Evolutionary conservation across 148 eudicot species (phyloP).

Genomic region (Vaccinium vitisidaea): DNA sequence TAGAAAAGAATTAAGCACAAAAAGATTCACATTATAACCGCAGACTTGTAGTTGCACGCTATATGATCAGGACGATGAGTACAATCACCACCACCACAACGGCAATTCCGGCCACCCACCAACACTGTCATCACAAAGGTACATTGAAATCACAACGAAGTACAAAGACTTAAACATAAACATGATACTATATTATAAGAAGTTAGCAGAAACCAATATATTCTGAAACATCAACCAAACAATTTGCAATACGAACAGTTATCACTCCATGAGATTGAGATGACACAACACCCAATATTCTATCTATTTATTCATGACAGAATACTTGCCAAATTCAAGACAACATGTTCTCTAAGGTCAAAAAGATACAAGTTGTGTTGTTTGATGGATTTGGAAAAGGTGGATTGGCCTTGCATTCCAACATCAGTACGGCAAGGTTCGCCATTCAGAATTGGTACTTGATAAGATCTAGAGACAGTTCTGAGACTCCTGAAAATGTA

Average conservation of each 20-base stretch:
- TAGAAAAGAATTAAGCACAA: background rate
- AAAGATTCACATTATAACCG: background rate
- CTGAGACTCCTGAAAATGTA: background rate
- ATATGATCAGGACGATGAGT: conserved; percentile 43
- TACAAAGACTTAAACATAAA: background rate
- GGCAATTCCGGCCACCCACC: conserved; percentile 56
- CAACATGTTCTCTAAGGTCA: background rate
- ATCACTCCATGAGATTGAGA: background rate
- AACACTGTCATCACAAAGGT: conserved; percentile 40
- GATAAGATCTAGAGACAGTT: background rate
- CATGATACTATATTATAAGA: background rate
- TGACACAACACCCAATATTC: background rate
- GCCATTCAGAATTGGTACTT: background rate
- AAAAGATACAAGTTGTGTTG: background rate
- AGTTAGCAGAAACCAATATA: background rate
- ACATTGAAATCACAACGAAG: background rate
- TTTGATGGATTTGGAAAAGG: background rate
- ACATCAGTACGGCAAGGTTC: background rate
- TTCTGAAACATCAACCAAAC: conserved; percentile 5
- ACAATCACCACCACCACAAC: conserved; percentile 46
- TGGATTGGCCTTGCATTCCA: background rate
- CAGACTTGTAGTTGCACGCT: conserved; percentile 21
- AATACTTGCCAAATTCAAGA: background rate
- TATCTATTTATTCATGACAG: background rate
- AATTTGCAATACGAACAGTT: background rate